These are phyloP conservation scores for Ampelocalamus luodianensis DNA, from an alignment of 176 grass and related monocot genomes.

Conservation along the genomic window DNA sequence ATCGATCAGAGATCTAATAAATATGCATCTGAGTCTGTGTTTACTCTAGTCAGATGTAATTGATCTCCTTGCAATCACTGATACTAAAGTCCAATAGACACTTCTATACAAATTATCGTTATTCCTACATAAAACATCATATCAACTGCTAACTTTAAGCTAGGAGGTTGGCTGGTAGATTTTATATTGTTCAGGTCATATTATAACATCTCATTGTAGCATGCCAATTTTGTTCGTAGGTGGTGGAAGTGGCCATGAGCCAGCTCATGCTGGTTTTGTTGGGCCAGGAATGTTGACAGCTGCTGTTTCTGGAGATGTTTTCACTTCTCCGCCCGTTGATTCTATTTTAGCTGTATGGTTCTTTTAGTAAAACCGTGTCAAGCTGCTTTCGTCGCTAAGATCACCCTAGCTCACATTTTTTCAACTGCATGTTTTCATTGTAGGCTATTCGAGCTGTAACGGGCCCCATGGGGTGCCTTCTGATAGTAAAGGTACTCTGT, in stretches of 20 bases:
- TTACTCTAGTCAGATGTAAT: constrained; percentile 22
- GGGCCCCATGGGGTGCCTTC: constrained; percentile 93
- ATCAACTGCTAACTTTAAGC: neutral
- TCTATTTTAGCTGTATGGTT: constrained; percentile 91
- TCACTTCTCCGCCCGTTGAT: constrained; percentile 85
- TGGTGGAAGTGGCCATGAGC: constrained; percentile 98
- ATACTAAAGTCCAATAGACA: constrained; percentile 14
- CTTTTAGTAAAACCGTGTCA: constrained; percentile 32
- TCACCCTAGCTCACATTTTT: constrained; percentile 31
- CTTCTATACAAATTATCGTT: constrained; percentile 5
- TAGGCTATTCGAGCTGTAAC: constrained; percentile 99
- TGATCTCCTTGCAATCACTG: neutral
- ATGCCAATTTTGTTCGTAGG: constrained; percentile 57
- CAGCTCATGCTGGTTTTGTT: constrained; percentile 98
- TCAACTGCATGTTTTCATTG: constrained; percentile 44
- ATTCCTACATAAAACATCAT: constrained; percentile 1
- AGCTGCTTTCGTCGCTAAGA: constrained; percentile 29
- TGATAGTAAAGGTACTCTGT: constrained; percentile 85
- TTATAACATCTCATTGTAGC: constrained; percentile 20
- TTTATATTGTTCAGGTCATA: constrained; percentile 27
- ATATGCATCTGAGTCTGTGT: constrained; percentile 9
- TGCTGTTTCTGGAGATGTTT: constrained; percentile 95
- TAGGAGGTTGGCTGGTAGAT: neutral
- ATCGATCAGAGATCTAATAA: neutral
- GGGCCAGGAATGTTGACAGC: constrained; percentile 96